Evolutionary conservation across 2,329 filamentous ascomycete genomes (phyloP), one percentile per base, ranked within the genome.

Genomic region (Hawksworthiomyces lignivorus): DNA sequence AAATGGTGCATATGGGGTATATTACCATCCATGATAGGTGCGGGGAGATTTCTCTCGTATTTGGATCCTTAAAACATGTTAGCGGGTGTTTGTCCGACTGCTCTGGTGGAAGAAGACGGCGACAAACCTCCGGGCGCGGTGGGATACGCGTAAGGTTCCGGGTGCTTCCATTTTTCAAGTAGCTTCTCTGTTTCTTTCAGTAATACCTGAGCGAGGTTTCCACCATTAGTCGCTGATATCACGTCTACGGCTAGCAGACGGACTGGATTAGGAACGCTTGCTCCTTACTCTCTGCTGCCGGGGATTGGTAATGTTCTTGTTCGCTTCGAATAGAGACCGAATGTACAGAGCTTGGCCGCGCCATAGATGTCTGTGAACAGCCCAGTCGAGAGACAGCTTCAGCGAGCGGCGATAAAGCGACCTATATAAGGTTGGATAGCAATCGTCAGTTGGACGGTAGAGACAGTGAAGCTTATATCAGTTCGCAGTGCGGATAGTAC

Each of bases 331-430:
- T 12, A 97, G 75, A 28, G 84, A 88, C 55, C 92, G 83, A 56
- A 98, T 94, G 64, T 98, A 97, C 50, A 97, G 70, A 24, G 92
- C 92, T 65, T 97, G 92, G 48, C 90, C 89, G 55, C 92, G 84
- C 90, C 92, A 98, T 48, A 96, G 68, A 56, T 90, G 80, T 53
- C 92, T 79, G 62, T 96, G 86, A 49, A 97, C 88, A 44, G 87
- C 80, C 92, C 92, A 98, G 70, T 96, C 88, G 52, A 97, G 80
- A 31, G 92, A 77, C 51, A 96, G 80, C 74, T 96, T 96, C 60
- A 98, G 67, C 20, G 88, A 88, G 54, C 88, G 87, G 59, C 90
- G 83, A 67, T 98, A 98, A 47, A 98, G 82, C 31, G 78, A 82
- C 53, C 78, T 82, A n/a, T n/a, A n/a, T n/a, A n/a, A n/a, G n/a